Conservation (phyloP, 2,329 filamentous ascomycete genomes). For the Akanthomyces uredinophilus region DNA sequence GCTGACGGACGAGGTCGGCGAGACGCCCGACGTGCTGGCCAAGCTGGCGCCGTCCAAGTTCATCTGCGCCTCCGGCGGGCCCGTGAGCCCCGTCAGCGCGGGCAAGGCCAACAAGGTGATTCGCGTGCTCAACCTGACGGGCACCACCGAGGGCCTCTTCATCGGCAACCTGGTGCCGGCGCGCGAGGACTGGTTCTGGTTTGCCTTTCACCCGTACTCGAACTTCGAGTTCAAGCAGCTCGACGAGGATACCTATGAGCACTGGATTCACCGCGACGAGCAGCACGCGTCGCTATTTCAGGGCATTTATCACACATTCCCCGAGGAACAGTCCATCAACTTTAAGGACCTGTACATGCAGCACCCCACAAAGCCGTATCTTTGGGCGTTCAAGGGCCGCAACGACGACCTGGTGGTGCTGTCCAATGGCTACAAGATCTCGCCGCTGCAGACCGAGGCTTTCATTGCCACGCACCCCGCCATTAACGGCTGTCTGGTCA, state of each 20-base stretch:
- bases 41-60: slow-evolving; percentile 30
- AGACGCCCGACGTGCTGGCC: slow-evolving; percentile 25
- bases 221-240: slow-evolving; percentile 31
- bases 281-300: slow-evolving; percentile 24
- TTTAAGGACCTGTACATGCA: slow-evolving; percentile 27
- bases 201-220: slow-evolving; percentile 29
- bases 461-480: slow-evolving; percentile 23
- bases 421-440: slow-evolving; percentile 29
- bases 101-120: slow-evolving; percentile 28
- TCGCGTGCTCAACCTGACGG: slow-evolving; percentile 29
- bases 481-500: slow-evolving; percentile 24
- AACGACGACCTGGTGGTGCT: slow-evolving; percentile 28
- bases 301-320: slow-evolving; percentile 31
- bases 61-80: slow-evolving; percentile 32
- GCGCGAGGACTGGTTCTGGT: slow-evolving; percentile 29
- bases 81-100: slow-evolving; percentile 24
- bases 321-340: slow-evolving; percentile 23
- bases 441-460: slow-evolving; percentile 26
- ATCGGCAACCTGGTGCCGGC: slow-evolving; percentile 27
- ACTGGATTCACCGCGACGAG: slow-evolving; percentile 29
- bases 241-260: slow-evolving; percentile 26
- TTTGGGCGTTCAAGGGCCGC: slow-evolving; percentile 27
- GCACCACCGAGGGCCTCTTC: slow-evolving; percentile 31
- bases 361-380: slow-evolving; percentile 24
- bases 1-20: slow-evolving; percentile 30